Conservation (phyloP, 345 rosid species). For the Heritiera littoralis region DNA sequence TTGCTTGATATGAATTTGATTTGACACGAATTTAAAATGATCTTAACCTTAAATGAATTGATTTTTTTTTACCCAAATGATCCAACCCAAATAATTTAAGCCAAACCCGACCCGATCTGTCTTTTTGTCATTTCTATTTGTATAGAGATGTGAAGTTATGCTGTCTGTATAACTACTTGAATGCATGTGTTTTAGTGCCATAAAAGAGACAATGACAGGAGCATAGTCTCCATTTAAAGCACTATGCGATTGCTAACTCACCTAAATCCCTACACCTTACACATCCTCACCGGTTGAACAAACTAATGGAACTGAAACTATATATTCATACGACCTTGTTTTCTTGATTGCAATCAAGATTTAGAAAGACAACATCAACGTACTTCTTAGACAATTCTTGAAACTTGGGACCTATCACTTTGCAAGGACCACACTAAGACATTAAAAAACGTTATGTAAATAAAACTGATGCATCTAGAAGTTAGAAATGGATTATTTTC, state of each 20-base stretch:
- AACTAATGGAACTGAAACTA: neutral
- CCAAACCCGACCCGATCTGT: no score
- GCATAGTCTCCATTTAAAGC: neutral
- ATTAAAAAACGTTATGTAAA: neutral
- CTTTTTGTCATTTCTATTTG: neutral
- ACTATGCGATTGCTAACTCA: no score
- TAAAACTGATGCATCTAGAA: neutral
- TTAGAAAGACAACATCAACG: conserved; percentile 78
- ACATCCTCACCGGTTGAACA: no score
- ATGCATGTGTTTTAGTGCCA: neutral
- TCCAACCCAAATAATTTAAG: no score
- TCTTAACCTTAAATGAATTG: no score
- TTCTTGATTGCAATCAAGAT: conserved; percentile 93
- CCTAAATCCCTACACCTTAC: no score
- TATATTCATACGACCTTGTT: conserved; percentile 53
- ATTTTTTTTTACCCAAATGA: no score
- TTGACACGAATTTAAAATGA: no score
- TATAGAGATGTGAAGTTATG: neutral
- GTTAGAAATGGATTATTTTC: neutral
- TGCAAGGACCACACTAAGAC: conserved; percentile 91
- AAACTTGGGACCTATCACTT: conserved; percentile 83
- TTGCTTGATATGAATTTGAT: no score
- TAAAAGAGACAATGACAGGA: neutral
- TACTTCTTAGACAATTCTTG: conserved; percentile 69
- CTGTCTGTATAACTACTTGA: neutral